Evolutionary conservation across 257 asterid genomes (phyloP), one percentile per base, ranked within the genome.

Genomic region (Capsicum baccatum): DNA sequence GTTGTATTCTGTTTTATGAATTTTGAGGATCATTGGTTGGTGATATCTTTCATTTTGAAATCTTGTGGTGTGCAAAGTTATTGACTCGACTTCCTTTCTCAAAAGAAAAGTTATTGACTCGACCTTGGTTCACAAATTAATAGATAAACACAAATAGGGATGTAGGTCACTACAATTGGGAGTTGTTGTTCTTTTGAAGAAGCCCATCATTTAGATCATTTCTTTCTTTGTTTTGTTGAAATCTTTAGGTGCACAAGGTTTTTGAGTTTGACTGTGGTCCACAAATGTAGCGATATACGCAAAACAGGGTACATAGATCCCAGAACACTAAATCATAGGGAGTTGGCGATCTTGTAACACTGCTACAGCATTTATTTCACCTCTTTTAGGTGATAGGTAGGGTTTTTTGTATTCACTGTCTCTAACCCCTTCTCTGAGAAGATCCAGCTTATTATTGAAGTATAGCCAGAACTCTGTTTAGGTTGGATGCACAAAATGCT

Each of bases 211-310:
- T 64, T 73, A 68, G 21, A 68, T 68, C 54, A 68, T 39, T 1
- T 68, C 26, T 73, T 73, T 73, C 37, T 48, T 73, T 48, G 80
- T 26, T 48, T 73, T 73, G 59, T 48, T 48, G 58, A 50, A 21
- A 11, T 73, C 2, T 21, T 48, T 59, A 48, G 59, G 80, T 19
- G n/a, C 39, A 19, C 80, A 47, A n/a, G 58, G 80, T 47, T 50
- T 73, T 73, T 73, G 59, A 73, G 59, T 73, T 73, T 47, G 59
- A 73, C 10, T 73, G 59, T 73, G 80, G 59, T 47, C 19, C 79
- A n/a, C 39, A 71, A 71, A 71, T 47, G n/a, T 71, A 71, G 37
- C 5, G 9, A 68, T 68, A 68, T 14, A 37, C 76, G 8, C 76
- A 68, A 15, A 47, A 71, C n/a, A 71, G 39, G 47, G 39, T 39